These are phyloP conservation scores for Potentilla sterilis DNA, from an alignment of 306 rosid genomes.

Conservation along the genomic window DNA sequence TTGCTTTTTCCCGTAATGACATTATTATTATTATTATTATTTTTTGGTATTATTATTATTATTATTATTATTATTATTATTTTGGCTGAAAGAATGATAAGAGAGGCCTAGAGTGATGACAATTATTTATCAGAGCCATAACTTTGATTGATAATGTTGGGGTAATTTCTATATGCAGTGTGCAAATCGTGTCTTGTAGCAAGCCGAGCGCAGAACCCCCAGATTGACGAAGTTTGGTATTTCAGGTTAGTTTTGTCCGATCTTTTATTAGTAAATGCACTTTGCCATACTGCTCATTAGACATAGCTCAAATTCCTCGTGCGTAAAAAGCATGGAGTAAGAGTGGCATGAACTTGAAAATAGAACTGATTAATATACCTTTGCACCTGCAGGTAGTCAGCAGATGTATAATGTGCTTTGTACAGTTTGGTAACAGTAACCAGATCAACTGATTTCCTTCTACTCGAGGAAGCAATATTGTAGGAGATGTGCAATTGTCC, in stretches of 20 bases:
- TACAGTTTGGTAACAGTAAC: slow-evolving; percentile 18
- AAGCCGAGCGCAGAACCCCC: slow-evolving; percentile 7
- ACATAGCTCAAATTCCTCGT: neutral
- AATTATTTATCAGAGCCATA: neutral
- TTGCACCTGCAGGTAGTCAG: slow-evolving; percentile 26
- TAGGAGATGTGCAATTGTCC: slow-evolving; percentile 17
- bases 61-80: too few species aligned
- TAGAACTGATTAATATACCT: neutral
- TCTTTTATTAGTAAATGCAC: neutral
- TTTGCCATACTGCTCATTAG: neutral
- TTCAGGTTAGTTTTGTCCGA: slow-evolving; percentile 23
- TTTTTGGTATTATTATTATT: too few species aligned
- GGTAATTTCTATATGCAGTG: slow-evolving; percentile 43
- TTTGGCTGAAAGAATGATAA: too few species aligned
- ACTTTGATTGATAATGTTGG: slow-evolving; percentile 5
- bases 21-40: neutral
- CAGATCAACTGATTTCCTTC: neutral
- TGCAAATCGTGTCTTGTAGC: slow-evolving; percentile 40
- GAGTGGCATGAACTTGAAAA: neutral
- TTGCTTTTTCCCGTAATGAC: neutral
- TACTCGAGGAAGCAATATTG: neutral
- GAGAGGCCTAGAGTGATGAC: too few species aligned
- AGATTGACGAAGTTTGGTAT: neutral
- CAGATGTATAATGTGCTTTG: slow-evolving; percentile 18
- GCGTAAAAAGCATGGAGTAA: neutral